Percentiles rank a stretch among this genome's conserved stretches.
Evolutionary conservation across 2,329 filamentous ascomycete species (phyloP).

Genomic region (Clarireedia monteithiana): DNA sequence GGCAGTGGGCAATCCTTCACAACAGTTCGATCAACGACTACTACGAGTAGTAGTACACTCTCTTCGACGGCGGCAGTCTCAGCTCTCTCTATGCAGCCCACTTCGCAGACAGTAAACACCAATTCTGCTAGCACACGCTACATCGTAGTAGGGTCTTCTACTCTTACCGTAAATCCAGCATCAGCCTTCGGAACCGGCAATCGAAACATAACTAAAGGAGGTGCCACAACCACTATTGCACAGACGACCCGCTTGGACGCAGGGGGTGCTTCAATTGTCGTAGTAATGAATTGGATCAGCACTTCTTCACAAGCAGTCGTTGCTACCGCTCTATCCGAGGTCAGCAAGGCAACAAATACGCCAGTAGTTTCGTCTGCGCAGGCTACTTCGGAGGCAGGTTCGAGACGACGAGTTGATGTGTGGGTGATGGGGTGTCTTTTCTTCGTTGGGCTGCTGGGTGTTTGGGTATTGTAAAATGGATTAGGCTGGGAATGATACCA

Average conservation of each 20-base stretch:
- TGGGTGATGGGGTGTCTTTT: not conserved
- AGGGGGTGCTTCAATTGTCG: not conserved
- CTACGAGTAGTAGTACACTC: conserved; percentile 6
- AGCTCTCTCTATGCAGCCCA: not conserved
- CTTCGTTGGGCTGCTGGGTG: not conserved
- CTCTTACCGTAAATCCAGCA: not conserved
- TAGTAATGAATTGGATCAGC: conserved; percentile 3
- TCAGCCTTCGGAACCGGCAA: not conserved
- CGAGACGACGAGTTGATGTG: not conserved
- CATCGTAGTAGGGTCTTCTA: not conserved
- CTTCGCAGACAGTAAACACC: not conserved
- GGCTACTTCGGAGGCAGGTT: not conserved
- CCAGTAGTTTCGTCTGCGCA: not conserved
- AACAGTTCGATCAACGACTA: not conserved
- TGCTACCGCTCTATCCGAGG: not conserved
- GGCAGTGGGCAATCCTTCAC: no score
- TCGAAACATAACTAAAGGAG: not conserved
- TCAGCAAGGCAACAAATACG: not conserved
- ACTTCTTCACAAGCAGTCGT: not conserved
- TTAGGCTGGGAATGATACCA: not conserved
- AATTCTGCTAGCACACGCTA: not conserved
- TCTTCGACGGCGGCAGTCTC: not conserved
- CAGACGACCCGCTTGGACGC: not conserved
- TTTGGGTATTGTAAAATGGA: not conserved
- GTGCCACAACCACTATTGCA: not conserved